Base-by-base conservation (phyloP, 1,139 yeast species). In the Geotrichum cucujoidarum region DNA sequence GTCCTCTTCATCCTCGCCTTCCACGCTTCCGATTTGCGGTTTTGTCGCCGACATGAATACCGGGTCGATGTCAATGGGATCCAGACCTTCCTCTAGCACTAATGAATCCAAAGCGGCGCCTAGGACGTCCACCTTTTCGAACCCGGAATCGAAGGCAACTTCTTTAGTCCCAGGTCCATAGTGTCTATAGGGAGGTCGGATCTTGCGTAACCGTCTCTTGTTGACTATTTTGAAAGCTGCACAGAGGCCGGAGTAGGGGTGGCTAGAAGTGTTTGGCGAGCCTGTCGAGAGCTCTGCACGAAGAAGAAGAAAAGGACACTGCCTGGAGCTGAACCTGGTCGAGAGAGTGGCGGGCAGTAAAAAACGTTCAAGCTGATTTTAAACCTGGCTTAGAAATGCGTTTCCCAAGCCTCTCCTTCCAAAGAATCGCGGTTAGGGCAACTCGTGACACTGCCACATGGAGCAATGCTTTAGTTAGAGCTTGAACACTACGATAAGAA, bases 201-300 rank as follows among this genome's bases (percentile, higher is more conserved):
- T 72, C 73, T 88, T 83, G 72, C 84, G 84, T 14, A 95, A 89
- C 65, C 96, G 75, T 62, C 90, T 69, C 67, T 88, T 88, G 66
- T 88, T 88, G 41, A 89, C 95, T 80, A 88, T 88, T 53, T 62
- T 71, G 6, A 10, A 24, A 72, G 48, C 44, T 51, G 34, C 29
- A 16, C 8, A 6, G 27, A 10, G 16, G 43, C 13, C n/a, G 36
- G 18, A 22, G 43, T 18, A 5, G 32, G 33, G 22, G 21, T 13
- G 25, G n/a, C 14, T 18, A 16, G 24, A 11, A 25, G 17, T 14
- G 24, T 22, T 17, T 24, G 10, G 27, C 27, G 10, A 24, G n/a
- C n/a, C n/a, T n/a, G n/a, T n/a, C n/a, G n/a, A n/a, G n/a, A n/a
- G n/a, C n/a, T n/a, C n/a, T n/a, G n/a, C n/a, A n/a, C n/a, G n/a